Conservation (phyloP, 495 filamentous ascomycete genomes). For the Xylaria bambusicola region DNA sequence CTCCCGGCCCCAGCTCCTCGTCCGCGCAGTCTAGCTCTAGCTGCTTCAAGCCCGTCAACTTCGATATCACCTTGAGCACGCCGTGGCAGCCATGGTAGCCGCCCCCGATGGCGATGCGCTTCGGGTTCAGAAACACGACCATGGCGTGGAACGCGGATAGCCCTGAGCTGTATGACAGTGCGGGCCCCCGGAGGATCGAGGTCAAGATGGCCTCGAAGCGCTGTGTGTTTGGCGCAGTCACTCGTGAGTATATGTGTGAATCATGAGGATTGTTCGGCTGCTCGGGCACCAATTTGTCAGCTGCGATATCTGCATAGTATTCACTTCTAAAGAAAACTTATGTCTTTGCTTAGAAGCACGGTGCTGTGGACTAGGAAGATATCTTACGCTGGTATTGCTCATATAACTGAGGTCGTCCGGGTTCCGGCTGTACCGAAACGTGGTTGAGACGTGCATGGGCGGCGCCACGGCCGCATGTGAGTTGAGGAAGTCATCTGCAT, state of each 20-base stretch:
- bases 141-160: conserved; percentile 85
- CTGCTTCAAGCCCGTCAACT: conserved; percentile 68
- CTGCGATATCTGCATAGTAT: background rate
- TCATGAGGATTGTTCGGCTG: conserved; percentile 45
- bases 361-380: too few relatives aligned
- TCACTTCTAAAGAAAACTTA: too few relatives aligned
- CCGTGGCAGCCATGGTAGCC: conserved; percentile 95
- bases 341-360: too few relatives aligned
- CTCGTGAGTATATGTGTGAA: conserved; percentile 76
- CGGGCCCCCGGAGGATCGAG: conserved; percentile 66
- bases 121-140: conserved; percentile 74
- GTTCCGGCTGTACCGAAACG: conserved; percentile 75
- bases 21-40: conserved; percentile 59
- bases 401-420: conserved; percentile 61
- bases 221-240: conserved; percentile 70
- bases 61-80: conserved; percentile 68
- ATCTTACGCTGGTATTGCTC: conserved; percentile 46
- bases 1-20: conserved; percentile 62
- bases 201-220: conserved; percentile 84
- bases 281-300: background rate
- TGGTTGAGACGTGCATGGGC: conserved; percentile 83
- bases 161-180: conserved; percentile 79
- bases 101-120: conserved; percentile 71
- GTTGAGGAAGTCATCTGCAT: conserved; percentile 81
- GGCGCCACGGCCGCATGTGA: conserved; percentile 75